phyloP scores from a whole-genome alignment of 73 alveolate species.

The Paramecium biaurelia region DNA sequence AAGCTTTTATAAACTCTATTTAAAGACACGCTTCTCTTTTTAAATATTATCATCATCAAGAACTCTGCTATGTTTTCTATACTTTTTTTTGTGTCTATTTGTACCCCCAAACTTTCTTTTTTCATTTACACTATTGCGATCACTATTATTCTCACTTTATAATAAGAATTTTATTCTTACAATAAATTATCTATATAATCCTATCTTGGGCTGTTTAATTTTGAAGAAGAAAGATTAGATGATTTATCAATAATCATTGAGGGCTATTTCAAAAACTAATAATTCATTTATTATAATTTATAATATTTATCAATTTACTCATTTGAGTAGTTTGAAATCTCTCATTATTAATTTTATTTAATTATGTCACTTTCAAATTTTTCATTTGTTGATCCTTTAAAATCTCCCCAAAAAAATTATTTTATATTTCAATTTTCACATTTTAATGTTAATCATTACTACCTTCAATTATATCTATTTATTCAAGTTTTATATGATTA shows the following conservation, averaged over 20 bases:
- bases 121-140: not conserved
- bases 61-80: not conserved
- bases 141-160: slow-evolving; percentile 18
- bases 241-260: not conserved
- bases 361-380: not conserved
- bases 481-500: not conserved
- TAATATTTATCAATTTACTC: not conserved
- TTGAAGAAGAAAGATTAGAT: not conserved
- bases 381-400: not conserved
- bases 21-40: slow-evolving; percentile 12
- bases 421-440: not conserved
- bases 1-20: not conserved
- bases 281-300: slow-evolving; percentile 4
- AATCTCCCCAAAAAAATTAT: not conserved
- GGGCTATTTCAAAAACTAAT: slow-evolving; percentile 20
- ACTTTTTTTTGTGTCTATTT: not conserved
- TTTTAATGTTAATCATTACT: not conserved
- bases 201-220: not conserved
- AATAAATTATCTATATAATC: not conserved
- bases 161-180: not conserved
- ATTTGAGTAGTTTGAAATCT: not conserved
- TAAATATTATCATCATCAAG: not conserved
- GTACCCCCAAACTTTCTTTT: no score
- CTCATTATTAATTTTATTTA: not conserved
- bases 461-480: not conserved